Evolutionary conservation across 2,329 filamentous ascomycete species (phyloP).

Genomic region (Clarireedia hainanense): DNA sequence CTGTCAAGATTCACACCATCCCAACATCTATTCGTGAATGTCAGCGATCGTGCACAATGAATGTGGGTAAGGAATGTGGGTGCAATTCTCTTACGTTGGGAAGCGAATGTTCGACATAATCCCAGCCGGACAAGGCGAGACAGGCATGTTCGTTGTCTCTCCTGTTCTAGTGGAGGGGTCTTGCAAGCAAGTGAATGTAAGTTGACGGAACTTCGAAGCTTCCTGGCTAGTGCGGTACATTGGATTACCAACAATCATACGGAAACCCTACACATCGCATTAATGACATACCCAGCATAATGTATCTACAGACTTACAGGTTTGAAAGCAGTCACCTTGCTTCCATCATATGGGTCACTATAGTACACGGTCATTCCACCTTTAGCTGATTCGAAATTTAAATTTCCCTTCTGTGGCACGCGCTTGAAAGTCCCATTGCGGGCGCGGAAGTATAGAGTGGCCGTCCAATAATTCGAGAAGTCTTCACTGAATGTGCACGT

Average conservation of each 20-base stretch:
- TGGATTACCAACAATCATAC: no score
- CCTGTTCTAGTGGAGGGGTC: no score
- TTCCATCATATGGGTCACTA: conserved; percentile 24
- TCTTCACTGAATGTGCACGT: conserved; percentile 31
- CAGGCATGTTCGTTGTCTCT: no score
- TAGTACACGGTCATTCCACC: conserved; percentile 34
- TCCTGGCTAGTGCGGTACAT: no score
- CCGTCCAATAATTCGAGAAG: conserved; percentile 32
- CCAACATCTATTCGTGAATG: conserved; percentile 14
- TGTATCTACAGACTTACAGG: conserved; percentile 10
- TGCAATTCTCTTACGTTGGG: conserved; percentile 11
- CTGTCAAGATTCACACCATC: conserved; percentile 21
- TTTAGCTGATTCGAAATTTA: conserved; percentile 27
- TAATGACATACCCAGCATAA: neutral
- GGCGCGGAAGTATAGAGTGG: conserved; percentile 26
- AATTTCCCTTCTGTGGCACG: conserved; percentile 29
- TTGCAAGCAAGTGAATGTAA: no score
- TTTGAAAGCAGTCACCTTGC: conserved; percentile 37
- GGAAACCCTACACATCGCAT: no score
- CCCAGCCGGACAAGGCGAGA: no score
- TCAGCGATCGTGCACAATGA: neutral
- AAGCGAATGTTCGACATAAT: conserved; percentile 26
- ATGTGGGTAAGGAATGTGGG: neutral
- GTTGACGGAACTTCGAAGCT: no score
- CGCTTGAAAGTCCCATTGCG: conserved; percentile 28